Percentiles rank a stretch among this genome's conserved stretches.
Evolutionary conservation across 768 basidiomycete genomes (phyloP).

Genomic region (Pleurotus salmoneostramineus): DNA sequence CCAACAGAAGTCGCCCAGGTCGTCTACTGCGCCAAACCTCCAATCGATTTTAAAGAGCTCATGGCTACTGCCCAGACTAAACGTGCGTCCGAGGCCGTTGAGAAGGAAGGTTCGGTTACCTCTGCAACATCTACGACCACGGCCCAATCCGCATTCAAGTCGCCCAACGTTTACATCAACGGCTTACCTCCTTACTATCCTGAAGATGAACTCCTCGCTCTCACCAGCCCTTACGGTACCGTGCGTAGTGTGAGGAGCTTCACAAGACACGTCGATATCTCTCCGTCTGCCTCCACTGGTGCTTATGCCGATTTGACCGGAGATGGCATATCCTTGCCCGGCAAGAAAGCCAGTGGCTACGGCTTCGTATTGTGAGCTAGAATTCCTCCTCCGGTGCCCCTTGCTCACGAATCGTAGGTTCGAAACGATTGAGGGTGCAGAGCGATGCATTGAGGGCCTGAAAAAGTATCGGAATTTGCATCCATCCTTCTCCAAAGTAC

Average conservation of each 20-base stretch:
- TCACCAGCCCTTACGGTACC: slow-evolving; percentile 67
- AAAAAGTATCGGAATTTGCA: slow-evolving; percentile 74
- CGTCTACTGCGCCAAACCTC: slow-evolving; percentile 1
- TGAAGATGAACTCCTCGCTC: slow-evolving; percentile 72
- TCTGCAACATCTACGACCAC: not conserved
- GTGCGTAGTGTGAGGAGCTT: slow-evolving; percentile 81
- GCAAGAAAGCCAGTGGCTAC: slow-evolving; percentile 5
- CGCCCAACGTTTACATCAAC: slow-evolving; percentile 87
- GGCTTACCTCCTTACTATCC: slow-evolving; percentile 81
- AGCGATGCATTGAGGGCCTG: slow-evolving; percentile 68
- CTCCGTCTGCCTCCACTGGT: slow-evolving; percentile 42
- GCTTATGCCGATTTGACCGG: not conserved
- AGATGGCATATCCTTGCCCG: slow-evolving; percentile 8
- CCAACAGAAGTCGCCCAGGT: not conserved
- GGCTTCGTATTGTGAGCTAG: slow-evolving; percentile 8
- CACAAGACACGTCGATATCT: slow-evolving; percentile 65
- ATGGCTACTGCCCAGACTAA: not conserved
- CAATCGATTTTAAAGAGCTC: slow-evolving; percentile 3
- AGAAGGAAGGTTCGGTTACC: not conserved
- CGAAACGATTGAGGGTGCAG: slow-evolving; percentile 60
- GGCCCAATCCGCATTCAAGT: slow-evolving; percentile 24
- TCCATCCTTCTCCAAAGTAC: slow-evolving; percentile 83
- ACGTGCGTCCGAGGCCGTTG: not conserved
- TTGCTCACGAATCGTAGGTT: slow-evolving; percentile 43
- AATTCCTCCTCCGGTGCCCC: not conserved